Evolutionary conservation across 2,329 filamentous ascomycete species (phyloP), one percentile per base, ranked within the genome.

Genomic region (Paracorniculantispora psalliotae): DNA sequence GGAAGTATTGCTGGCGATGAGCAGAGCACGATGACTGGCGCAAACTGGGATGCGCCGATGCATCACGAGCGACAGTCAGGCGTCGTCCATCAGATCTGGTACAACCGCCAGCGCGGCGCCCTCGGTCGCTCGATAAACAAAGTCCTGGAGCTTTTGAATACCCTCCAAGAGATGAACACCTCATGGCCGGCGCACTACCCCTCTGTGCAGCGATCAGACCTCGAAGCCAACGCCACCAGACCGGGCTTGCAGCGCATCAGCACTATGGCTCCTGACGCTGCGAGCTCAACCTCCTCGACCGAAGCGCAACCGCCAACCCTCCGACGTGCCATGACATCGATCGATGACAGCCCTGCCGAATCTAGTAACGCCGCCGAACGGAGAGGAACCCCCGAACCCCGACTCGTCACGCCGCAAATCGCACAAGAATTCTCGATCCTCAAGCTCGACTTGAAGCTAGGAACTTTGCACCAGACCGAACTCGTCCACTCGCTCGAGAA

Each of bases 171-270:
- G 63, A 94, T 91, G 82, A 99, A 99, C 69, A 78, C 88, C 15
- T 84, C 87, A 68, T 97, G 94, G 94, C 94, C 94, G 1, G 93
- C 92, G 33, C 90, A 96, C 71, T 99, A 99, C 71, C 94, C 94
- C 56, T 91, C 92, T 2, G 87, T 93, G 3, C 87, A 91, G 69
- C 80, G 85, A 63, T 71, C 83, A 35, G 80, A 66, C 75, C 47
- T 87, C 88, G 12, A 80, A 80, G 23, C 73, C 91, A 54, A 74
- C 79, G 35, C 88, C 90, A 64, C 81, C 86, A 2, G 81, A 85
- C 58, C 85, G 7, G 56, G 56, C 17, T 28, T 59, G 12, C 48
- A 59, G 56, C 56, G 56, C 17, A 21, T 59, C 19, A 59, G 56
- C 48, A 59, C 56, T 23, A 52, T 51, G 55, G 47, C 47, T 17